Evolutionary conservation across 148 eudicot genomes (phyloP).

Genomic region (Limonium bicolor): DNA sequence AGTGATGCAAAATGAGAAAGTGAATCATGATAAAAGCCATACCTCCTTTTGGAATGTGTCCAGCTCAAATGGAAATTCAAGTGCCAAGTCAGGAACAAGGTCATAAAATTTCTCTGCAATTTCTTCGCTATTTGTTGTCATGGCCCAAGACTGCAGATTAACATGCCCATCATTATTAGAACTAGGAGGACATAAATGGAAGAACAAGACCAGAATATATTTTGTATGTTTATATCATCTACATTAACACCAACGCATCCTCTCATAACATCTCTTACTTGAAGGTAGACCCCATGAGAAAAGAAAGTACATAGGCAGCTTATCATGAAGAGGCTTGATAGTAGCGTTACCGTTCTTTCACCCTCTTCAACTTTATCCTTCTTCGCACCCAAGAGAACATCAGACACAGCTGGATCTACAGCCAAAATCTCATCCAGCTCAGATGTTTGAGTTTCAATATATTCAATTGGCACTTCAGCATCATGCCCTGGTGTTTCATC

Average conservation of each 20-base stretch:
- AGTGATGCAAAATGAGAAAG: too few species aligned
- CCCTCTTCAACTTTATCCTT: slow-evolving; percentile 23
- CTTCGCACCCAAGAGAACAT: slow-evolving; percentile 20
- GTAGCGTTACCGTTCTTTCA: too few species aligned
- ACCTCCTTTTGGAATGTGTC: slow-evolving; percentile 96
- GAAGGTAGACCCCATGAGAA: too few species aligned
- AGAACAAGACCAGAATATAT: background rate
- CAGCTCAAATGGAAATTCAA: slow-evolving; percentile 79
- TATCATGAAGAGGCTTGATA: too few species aligned
- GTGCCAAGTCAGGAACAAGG: slow-evolving; percentile 94
- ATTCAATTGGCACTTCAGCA: slow-evolving; percentile 17
- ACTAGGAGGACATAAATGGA: slow-evolving; percentile 2
- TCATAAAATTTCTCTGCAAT: slow-evolving; percentile 59
- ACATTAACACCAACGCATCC: too few species aligned
- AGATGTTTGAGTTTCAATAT: slow-evolving; percentile 16
- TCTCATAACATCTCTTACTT: too few species aligned
- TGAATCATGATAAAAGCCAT: too few species aligned
- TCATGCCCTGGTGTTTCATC: slow-evolving; percentile 21
- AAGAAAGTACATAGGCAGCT: too few species aligned
- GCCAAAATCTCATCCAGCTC: slow-evolving; percentile 68
- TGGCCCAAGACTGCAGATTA: slow-evolving; percentile 64
- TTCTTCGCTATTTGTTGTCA: slow-evolving; percentile 35
- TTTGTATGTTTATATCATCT: too few species aligned
- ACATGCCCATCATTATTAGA: slow-evolving; percentile 4
- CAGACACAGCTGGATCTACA: slow-evolving; percentile 27